Base-by-base conservation (phyloP, 2,329 filamentous ascomycete genomes). In the Neonectria punicea region DNA sequence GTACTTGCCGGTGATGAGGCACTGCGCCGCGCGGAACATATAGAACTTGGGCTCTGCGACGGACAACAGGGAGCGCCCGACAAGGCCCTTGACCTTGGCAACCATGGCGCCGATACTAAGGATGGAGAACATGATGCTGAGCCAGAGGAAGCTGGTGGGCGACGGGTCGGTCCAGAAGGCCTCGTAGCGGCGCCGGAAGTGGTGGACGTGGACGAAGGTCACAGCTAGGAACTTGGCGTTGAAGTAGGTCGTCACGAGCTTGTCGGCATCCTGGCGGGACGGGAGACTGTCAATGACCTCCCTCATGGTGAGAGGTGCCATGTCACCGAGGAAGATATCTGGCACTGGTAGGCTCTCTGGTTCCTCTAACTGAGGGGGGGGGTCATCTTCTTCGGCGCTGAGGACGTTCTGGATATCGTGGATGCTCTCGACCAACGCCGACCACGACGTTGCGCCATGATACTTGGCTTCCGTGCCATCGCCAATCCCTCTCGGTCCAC, bases 81-180 rank as follows among this genome's bases (percentile, higher is more conserved):
- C 66, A 28, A 32, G 44, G 34, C 74, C 75, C 63, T 80, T 77
- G 54, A 71, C 63, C 43, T 75, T 72, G 25, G 76, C 73, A 22
- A 83, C 76, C 16, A 79, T 76, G 34, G 78, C 74, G 1, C 82
- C 82, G 4, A 79, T 78, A 65, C 77, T 78, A 43, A 86, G 68
- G 51, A 85, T 79, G 6, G 83, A 85, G 63, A 84, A 83, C 53
- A 86, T 75, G 43, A 84, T 82, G 67, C 84, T 85, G 49, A 85
- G 75, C 85, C 85, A 87, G 28, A 86, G 75, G 13, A 84, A 73
- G 65, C 79, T 81, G 3, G 80, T 75, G 0, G 75, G 74, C 4
- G 74, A 68, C 1, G 83, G 80, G 4, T 78, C 71, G 28, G 70
- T 68, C 84, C 84, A 86, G 67, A 86, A 85, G 5, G 76, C 77